These are phyloP conservation scores for Malania oleifera DNA, from an alignment of 164 flowering plant genomes.

Conservation along the genomic window DNA sequence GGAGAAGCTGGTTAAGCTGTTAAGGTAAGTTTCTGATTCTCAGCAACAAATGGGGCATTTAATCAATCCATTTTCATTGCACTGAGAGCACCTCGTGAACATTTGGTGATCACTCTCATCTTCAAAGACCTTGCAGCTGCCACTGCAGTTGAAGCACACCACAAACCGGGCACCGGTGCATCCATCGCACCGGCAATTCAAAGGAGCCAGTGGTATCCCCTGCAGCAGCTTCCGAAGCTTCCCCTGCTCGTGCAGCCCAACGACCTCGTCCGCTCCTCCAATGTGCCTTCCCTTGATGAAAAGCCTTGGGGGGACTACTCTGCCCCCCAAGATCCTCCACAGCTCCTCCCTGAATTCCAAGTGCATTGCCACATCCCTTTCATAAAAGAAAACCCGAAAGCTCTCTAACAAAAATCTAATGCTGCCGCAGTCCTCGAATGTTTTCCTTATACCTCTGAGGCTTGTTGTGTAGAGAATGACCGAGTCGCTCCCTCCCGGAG, in stretches of 20 bases:
- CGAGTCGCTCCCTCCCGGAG: constrained; percentile 59
- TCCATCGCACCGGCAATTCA: constrained; percentile 31
- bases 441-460: constrained; percentile 69
- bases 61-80: constrained; percentile 83
- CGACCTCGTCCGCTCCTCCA: constrained; percentile 77
- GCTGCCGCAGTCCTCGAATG: constrained; percentile 63
- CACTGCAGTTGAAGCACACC: constrained; percentile 61
- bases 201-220: constrained; percentile 37
- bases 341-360: constrained; percentile 66
- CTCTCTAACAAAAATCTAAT: constrained; percentile 53
- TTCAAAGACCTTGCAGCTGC: constrained; percentile 47
- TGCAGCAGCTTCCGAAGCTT: constrained; percentile 47
- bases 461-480: constrained; percentile 76
- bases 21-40: background rate
- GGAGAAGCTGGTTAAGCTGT: too few relatives aligned
- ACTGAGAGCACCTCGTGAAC: constrained; percentile 38
- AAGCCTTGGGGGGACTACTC: constrained; percentile 68
- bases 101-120: constrained; percentile 17
- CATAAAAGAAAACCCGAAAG: constrained; percentile 39
- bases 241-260: constrained; percentile 71
- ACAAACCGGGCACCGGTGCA: constrained; percentile 55
- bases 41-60: constrained; percentile 63
- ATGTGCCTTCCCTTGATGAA: constrained; percentile 74
- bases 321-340: constrained; percentile 53
- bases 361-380: constrained; percentile 83